These are phyloP conservation scores for Komagataella mondaviorum DNA, from an alignment of 805 yeast genomes.

Conservation along the genomic window DNA sequence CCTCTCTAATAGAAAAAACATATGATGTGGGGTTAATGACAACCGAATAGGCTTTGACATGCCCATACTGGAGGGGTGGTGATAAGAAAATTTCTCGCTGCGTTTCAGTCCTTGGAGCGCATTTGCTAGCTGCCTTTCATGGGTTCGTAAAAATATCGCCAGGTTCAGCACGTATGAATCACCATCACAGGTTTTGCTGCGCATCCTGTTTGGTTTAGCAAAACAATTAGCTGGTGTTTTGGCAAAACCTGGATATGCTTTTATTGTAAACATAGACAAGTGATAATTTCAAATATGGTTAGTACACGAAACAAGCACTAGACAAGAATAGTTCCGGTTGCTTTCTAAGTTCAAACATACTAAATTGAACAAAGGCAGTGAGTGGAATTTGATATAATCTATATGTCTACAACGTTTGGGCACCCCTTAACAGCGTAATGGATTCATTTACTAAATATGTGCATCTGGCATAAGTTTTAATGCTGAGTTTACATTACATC, in stretches of 20 bases:
- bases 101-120: constrained; percentile 42
- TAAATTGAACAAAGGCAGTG: too few species aligned
- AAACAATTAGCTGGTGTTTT: background rate
- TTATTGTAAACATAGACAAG: background rate
- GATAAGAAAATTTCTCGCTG: constrained; percentile 6
- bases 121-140: constrained; percentile 46
- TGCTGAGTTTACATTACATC: background rate
- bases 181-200: constrained; percentile 31
- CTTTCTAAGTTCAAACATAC: too few species aligned
- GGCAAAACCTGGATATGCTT: background rate
- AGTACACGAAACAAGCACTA: background rate
- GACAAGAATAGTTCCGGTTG: too few species aligned
- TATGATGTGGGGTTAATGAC: constrained; percentile 47
- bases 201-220: constrained; percentile 6
- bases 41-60: constrained; percentile 37
- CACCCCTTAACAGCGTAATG: too few species aligned
- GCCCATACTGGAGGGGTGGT: background rate
- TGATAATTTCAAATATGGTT: background rate
- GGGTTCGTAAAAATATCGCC: constrained; percentile 37
- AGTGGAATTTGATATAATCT: too few species aligned
- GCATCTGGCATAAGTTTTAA: too few species aligned
- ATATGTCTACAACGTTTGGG: too few species aligned
- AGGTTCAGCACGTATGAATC: constrained; percentile 42
- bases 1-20: constrained; percentile 45
- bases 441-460: too few species aligned